Evolutionary conservation across 1,284 basidiomycete genomes (phyloP).

Genomic region (Ustilago bromivora): DNA sequence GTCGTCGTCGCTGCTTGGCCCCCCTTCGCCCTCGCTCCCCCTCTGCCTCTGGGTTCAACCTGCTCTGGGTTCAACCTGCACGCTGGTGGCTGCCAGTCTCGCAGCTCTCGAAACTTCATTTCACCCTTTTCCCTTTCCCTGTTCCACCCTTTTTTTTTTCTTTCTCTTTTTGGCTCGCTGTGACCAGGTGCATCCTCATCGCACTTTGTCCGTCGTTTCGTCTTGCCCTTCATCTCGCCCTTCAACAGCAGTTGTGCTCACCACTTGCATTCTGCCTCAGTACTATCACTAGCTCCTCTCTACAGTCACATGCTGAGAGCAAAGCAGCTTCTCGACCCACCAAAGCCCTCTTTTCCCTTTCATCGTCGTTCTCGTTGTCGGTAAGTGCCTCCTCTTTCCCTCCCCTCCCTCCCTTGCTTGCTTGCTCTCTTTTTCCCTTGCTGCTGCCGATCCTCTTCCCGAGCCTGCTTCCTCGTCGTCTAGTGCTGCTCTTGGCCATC

Average conservation of each 20-base stretch:
- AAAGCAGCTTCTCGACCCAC: conserved; percentile 32
- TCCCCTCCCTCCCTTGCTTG: not conserved
- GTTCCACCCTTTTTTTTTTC: too few species aligned
- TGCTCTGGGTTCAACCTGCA: not conserved
- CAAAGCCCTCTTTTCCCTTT: conserved; percentile 19
- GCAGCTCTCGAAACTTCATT: conserved; percentile 41
- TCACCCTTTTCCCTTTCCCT: not conserved
- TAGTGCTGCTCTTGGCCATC: conserved; percentile 14
- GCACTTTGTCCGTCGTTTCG: conserved; percentile 34
- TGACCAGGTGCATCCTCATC: conserved; percentile 19
- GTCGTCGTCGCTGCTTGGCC: conserved; percentile 8
- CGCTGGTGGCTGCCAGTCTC: conserved; percentile 20
- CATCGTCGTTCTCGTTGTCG: conserved; percentile 22
- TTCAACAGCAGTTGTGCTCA: conserved; percentile 30
- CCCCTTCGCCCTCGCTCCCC: not conserved
- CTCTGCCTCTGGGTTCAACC: not conserved
- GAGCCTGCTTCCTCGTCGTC: conserved; percentile 13
- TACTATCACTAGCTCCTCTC: conserved; percentile 34
- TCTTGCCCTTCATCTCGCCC: conserved; percentile 1
- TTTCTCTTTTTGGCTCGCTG: conserved; percentile 14
- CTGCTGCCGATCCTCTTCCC: conserved; percentile 20
- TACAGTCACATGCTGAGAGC: conserved; percentile 35
- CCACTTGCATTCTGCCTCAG: conserved; percentile 47
- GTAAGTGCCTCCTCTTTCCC: conserved; percentile 30
- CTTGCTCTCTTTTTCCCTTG: not conserved